Evolutionary conservation across 345 rosid species (phyloP).

Genomic region (Salix brachista): DNA sequence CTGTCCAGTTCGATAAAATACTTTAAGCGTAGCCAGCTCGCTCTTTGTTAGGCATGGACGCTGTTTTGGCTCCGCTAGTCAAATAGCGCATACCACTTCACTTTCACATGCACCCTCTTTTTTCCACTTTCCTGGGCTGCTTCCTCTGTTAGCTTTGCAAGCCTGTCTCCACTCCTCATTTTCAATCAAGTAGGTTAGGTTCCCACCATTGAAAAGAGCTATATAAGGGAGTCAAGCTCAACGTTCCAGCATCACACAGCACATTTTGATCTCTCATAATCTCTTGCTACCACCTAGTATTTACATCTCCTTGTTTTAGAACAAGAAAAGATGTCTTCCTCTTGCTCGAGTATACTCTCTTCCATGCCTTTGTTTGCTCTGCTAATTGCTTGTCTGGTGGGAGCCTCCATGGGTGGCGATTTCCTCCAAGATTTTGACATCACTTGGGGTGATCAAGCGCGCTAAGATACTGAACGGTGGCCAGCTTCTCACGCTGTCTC

Average conservation of each 20-base stretch:
- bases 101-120: neutral
- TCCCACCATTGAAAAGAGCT: neutral
- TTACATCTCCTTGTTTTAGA: neutral
- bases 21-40: neutral
- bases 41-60: neutral
- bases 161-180: neutral
- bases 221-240: neutral
- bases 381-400: neutral
- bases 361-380: neutral
- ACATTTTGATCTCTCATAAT: neutral
- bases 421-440: constrained; percentile 7
- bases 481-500: constrained; percentile 3
- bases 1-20: neutral
- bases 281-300: neutral
- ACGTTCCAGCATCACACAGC: neutral
- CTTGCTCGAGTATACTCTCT: neutral
- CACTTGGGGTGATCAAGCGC: constrained; percentile 7
- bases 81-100: neutral
- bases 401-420: neutral
- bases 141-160: neutral
- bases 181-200: neutral
- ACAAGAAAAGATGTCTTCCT: neutral
- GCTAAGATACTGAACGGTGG: constrained; percentile 9
- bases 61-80: neutral
- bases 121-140: neutral